Evolutionary conservation across 2,329 filamentous ascomycete genomes (phyloP), one percentile per base, ranked within the genome.

Genomic region (Aspergillus sp.): DNA sequence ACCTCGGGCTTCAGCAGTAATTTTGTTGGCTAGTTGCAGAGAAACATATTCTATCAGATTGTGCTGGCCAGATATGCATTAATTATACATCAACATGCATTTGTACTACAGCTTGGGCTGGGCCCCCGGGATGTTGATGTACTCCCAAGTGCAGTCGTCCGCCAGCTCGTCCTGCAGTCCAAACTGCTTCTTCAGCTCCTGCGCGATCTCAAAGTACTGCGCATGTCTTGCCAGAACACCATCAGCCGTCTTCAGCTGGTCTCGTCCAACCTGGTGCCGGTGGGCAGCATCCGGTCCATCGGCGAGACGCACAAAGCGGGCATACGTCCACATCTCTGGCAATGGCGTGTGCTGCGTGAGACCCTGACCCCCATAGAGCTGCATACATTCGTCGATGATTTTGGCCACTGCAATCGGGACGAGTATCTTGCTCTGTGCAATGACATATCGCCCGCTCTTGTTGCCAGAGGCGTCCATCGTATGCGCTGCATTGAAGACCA

Each of bases 401-500:
- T 19, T 37, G 3, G 51, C 51, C 4, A 52, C 46, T 15, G 27
- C 22, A 13, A 41, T 30, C 1, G 56, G 56, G 3, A 58, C 56
- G 2, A 54, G 51, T 5, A 58, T 54, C 56, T 58, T 58, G 45
- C 50, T 54, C 37, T 58, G 50, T 11, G 56, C 56, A 39, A 58
- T 58, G 13, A 50, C 56, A 45, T 58, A 54, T 2, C 39, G 34
- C 2, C 37, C 56, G 2, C 30, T 42, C 7, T 56, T 62, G 17
- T 56, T 53, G 22, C 91, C 89, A n/a, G 86, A 81, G 57, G 89
- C 83, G 77, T 96, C 91, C 80, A 96, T 96, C 76, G 89, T 90
- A 74, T 93, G 87, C 58, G 91, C 91, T 0, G 91, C 92, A 76
- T 96, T 95, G 65, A 95, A 85, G 7, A 96, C 91, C 30, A 92